Conservation (phyloP, 2,329 filamentous ascomycete genomes). For the Sclerotinia spermophila region DNA sequence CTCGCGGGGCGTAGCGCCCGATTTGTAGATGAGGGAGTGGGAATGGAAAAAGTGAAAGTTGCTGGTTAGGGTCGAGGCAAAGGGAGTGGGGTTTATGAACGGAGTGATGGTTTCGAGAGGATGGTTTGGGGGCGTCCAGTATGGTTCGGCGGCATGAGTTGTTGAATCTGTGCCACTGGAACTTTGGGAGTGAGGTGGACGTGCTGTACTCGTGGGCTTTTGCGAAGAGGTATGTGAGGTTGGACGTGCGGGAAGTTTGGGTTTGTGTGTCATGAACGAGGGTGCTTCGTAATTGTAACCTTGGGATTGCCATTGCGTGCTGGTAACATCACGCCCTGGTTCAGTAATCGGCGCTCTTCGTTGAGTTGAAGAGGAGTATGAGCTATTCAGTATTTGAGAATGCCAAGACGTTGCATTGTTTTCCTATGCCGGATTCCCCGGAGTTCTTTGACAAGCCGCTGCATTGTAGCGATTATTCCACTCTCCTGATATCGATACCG, state of each 20-base stretch:
- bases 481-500: neutral
- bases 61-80: neutral
- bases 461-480: neutral
- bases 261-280: neutral
- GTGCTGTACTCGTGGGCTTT: neutral
- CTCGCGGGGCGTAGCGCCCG: neutral
- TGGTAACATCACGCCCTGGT: neutral
- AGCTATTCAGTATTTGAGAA: neutral
- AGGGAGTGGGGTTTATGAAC: neutral
- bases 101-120: constrained; percentile 2
- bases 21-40: neutral
- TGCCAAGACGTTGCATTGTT: neutral
- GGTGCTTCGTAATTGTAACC: neutral
- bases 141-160: too few species aligned
- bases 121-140: neutral
- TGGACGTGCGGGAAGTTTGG: neutral
- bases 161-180: neutral
- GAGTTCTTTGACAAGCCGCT: neutral
- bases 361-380: neutral
- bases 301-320: neutral
- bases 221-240: too few species aligned
- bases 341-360: neutral
- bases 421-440: neutral
- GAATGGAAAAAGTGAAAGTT: neutral
- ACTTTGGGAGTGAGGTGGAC: neutral